Base-by-base conservation (phyloP, 2,329 filamentous ascomycete genomes). In the Metarhizium guizhouense region DNA sequence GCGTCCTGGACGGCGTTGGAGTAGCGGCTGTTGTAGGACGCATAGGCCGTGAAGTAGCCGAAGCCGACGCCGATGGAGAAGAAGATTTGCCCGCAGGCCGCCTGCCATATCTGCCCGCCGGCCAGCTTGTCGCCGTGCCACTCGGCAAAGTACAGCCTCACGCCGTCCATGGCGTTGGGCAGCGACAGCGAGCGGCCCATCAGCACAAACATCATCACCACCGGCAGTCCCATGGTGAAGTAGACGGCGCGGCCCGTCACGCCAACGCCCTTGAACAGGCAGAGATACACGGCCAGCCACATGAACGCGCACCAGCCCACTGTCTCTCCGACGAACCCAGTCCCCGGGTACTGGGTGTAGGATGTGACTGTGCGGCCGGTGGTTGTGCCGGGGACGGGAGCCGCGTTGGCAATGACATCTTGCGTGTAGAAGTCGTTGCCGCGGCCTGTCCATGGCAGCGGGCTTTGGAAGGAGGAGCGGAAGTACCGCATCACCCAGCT, bases 171-270 rank as follows among this genome's bases (percentile, higher is more conserved):
- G 3, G 79, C 79, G 56, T 81, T 80, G 0, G 75, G 72, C 0
- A 82, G 72, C 0, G 78, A 81, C 1, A 75, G 64, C 0, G 74
- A 70, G 3, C 78, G 74, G 4, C 76, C 76, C 18, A 81, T 72
- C 1, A 82, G 69, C 40, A 82, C 76, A 36, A 76, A 72, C 4
- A 78, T 78, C 14, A 78, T 79, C 54, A 80, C 62, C 14, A 49
- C 81, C 75, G 79, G 79, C 6, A 82, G 60, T 0, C 76, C 79
- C 77, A 82, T 82, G 1, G 79, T 81, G 61, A 80, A 71, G 61
- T 81, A 82, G 1, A 81, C 76, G 6, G 79, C 79, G 4, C 78
- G 74, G 2, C 78, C 79, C 0, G 77, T 80, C 43, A 79, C 64
- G 0, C 77, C 76, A 14, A 83, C 77, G 13, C 81, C 76, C 54